Percentiles rank a stretch among this genome's conserved stretches.
phyloP scores from a whole-genome alignment of 2,329 filamentous ascomycete genomes.

The Neonectria hederae region DNA sequence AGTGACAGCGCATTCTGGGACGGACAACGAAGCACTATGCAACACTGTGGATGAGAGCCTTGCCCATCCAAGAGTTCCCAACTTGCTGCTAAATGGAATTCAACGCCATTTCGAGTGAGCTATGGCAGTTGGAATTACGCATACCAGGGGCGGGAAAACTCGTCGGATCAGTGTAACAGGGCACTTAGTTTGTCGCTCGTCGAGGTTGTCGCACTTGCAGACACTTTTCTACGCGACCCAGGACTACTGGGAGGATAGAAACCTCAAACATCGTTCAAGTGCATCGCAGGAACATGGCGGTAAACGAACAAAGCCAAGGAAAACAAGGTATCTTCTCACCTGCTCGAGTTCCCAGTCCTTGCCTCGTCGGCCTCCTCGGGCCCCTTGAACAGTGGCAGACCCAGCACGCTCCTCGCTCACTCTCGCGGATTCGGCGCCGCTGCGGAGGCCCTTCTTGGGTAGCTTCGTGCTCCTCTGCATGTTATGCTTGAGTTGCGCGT shows the following conservation, averaged over 20 bases:
- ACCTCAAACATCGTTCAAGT: neutral
- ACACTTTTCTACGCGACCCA: neutral
- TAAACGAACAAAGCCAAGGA: slow-evolving; percentile 13
- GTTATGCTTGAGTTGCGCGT: slow-evolving; percentile 72
- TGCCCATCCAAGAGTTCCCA: neutral
- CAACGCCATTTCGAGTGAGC: neutral
- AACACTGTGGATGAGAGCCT: slow-evolving; percentile 16
- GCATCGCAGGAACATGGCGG: neutral
- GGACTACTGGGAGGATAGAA: slow-evolving; percentile 2
- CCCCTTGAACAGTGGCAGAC: slow-evolving; percentile 66
- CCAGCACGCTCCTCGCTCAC: slow-evolving; percentile 80
- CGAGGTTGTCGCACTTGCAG: neutral
- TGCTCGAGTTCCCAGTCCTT: slow-evolving; percentile 86
- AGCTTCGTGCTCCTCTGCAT: slow-evolving; percentile 64
- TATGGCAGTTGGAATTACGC: neutral
- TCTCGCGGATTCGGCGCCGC: slow-evolving; percentile 62
- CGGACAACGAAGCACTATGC: slow-evolving; percentile 12
- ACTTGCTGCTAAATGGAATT: neutral
- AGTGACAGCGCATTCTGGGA: slow-evolving; percentile 23
- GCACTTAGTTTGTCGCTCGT: neutral
- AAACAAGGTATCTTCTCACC: slow-evolving; percentile 58
- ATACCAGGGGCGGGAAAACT: neutral
- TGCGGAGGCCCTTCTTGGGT: slow-evolving; percentile 56
- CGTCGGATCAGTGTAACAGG: neutral
- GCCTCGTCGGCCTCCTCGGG: slow-evolving; percentile 76